phyloP scores from a whole-genome alignment of 202 grass and related monocot species.

The Cymbopogon flexuosus region DNA sequence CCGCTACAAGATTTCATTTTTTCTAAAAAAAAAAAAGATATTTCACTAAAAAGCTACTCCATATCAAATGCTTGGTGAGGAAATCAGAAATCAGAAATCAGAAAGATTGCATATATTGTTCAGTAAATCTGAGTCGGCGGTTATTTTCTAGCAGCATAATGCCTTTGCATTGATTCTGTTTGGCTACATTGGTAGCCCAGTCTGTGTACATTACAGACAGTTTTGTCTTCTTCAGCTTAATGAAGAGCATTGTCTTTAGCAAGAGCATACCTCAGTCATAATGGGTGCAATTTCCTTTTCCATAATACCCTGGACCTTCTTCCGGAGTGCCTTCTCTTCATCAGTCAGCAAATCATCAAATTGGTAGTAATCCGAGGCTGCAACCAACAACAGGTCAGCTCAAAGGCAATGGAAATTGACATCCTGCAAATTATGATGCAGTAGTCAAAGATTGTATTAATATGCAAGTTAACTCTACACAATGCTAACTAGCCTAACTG shows the following conservation, averaged over 20 bases:
- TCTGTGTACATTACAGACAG: neutral
- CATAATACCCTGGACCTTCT: constrained; percentile 56
- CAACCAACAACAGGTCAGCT: neutral
- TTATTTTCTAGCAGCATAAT: neutral
- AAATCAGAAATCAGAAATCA: neutral
- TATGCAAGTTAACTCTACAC: no score
- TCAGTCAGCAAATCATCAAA: constrained; percentile 75
- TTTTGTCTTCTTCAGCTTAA: neutral
- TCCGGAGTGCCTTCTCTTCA: neutral
- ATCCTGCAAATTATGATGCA: no score
- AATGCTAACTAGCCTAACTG: no score
- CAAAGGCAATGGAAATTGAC: no score
- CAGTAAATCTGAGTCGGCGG: neutral
- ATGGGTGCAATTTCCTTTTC: constrained; percentile 86
- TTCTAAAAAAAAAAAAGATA: neutral
- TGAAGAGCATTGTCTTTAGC: neutral
- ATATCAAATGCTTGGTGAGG: neutral
- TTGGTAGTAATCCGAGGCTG: constrained; percentile 94
- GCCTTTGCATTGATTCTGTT: neutral
- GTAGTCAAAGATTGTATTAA: no score
- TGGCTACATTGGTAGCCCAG: neutral
- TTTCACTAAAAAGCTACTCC: neutral
- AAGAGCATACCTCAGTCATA: constrained; percentile 62
- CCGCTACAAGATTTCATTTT: neutral
- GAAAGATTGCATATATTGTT: neutral